Evolutionary conservation across 176 grass and related monocot species (phyloP).

Genomic region (Carex parvula): DNA sequence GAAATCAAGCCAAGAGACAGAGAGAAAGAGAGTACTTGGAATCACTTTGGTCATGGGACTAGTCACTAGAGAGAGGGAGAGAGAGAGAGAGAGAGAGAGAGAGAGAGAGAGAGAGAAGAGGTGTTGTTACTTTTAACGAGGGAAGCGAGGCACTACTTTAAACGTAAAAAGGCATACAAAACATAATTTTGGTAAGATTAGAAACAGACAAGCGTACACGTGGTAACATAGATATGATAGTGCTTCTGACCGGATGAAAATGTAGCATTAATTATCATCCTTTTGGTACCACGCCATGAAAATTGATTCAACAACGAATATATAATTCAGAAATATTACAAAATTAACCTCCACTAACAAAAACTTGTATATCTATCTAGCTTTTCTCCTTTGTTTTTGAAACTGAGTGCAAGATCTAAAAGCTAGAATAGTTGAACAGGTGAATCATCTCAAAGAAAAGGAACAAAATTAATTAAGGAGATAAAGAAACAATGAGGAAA

Average conservation of each 20-base stretch:
- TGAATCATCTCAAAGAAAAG: background rate
- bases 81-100: background rate
- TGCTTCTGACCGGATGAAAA: background rate
- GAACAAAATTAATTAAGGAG: background rate
- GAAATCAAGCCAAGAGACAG: background rate
- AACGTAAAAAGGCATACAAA: background rate
- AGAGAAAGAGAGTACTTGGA: constrained; percentile 12
- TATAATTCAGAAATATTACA: background rate
- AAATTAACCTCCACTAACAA: background rate
- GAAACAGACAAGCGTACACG: background rate
- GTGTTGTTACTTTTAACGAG: constrained; percentile 12
- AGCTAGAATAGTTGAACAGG: background rate
- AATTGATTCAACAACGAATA: background rate
- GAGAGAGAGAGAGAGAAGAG: background rate
- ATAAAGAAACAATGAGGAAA: background rate
- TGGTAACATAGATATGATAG: background rate
- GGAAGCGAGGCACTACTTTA: background rate
- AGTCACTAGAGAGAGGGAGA: background rate
- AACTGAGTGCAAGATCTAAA: background rate
- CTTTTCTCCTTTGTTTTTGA: background rate
- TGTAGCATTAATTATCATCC: background rate
- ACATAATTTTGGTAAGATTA: constrained; percentile 1
- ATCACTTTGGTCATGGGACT: background rate
- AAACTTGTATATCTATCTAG: background rate
- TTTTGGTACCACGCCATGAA: background rate